Percentiles rank a stretch among this genome's conserved stretches.
Conservation (phyloP, 192 early-diverging fungal genomes). For the Spizellomyces sp. region DNA sequence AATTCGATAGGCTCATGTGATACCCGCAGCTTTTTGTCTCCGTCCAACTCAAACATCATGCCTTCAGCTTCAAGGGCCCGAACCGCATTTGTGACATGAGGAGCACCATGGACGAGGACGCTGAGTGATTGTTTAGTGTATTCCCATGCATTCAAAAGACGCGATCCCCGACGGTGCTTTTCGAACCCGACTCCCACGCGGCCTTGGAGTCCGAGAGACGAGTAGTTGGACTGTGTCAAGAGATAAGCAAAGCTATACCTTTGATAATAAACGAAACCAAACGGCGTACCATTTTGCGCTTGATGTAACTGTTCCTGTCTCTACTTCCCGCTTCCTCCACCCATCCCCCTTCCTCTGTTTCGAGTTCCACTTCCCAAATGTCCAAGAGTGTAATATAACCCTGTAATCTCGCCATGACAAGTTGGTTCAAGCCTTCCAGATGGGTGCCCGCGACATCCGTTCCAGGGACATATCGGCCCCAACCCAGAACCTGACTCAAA, state of each 20-base stretch:
- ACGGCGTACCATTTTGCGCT: slow-evolving; percentile 53
- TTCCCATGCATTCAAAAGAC: slow-evolving; percentile 65
- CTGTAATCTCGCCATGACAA: slow-evolving; percentile 61
- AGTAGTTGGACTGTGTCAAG: slow-evolving; percentile 57
- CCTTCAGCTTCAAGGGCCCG: slow-evolving; percentile 57
- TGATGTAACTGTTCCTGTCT: slow-evolving; percentile 47
- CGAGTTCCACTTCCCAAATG: slow-evolving; percentile 68
- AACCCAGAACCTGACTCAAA: slow-evolving; percentile 73
- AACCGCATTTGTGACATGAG: slow-evolving; percentile 63
- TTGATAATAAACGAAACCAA: background rate
- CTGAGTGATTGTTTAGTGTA: slow-evolving; percentile 64
- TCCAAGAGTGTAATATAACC: slow-evolving; percentile 68
- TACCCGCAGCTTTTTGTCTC: slow-evolving; percentile 44
- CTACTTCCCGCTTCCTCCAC: slow-evolving; percentile 63
- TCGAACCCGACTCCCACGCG: slow-evolving; percentile 73
- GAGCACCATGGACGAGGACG: slow-evolving; percentile 63
- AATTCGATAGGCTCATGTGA: slow-evolving; percentile 69
- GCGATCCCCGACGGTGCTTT: slow-evolving; percentile 63
- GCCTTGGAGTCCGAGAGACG: slow-evolving; percentile 75
- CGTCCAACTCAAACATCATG: slow-evolving; percentile 45
- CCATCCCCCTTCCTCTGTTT: slow-evolving; percentile 62
- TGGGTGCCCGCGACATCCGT: slow-evolving; percentile 62
- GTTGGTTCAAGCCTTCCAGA: slow-evolving; percentile 56
- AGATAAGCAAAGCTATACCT: background rate
- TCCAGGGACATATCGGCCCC: slow-evolving; percentile 68